phyloP scores from a whole-genome alignment of 371 early-diverging fungal species.

The Lichtheimia corymbifera region DNA sequence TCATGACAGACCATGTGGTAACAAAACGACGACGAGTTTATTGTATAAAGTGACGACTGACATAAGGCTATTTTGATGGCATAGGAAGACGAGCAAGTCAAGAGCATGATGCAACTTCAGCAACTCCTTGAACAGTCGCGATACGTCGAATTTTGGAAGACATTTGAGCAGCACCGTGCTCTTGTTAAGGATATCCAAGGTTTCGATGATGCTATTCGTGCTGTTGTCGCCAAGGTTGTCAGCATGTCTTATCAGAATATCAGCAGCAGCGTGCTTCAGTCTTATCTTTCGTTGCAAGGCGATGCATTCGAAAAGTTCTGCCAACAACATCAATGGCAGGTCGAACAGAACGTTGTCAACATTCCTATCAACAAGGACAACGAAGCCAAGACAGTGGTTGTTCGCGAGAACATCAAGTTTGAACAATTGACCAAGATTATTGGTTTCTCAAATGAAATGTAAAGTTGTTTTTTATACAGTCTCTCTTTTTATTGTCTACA shows the following conservation, averaged over 20 bases:
- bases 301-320: constrained; percentile 67
- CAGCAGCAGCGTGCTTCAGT: constrained; percentile 49
- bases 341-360: constrained; percentile 60
- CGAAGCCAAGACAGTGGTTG: constrained; percentile 79
- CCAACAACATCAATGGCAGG: constrained; percentile 68
- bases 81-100: constrained; percentile 57
- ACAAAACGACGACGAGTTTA: constrained; percentile 7
- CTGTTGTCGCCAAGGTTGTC: constrained; percentile 71
- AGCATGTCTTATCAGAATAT: constrained; percentile 84
- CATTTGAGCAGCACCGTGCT: constrained; percentile 53
- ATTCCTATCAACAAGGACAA: constrained; percentile 84
- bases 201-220: constrained; percentile 77
- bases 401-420: constrained; percentile 87
- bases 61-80: background rate
- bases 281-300: constrained; percentile 70
- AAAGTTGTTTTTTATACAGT: constrained; percentile 7
- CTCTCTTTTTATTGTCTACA: background rate
- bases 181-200: constrained; percentile 67
- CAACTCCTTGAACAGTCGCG: constrained; percentile 77
- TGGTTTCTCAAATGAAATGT: constrained; percentile 69
- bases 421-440: constrained; percentile 75
- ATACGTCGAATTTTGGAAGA: constrained; percentile 82
- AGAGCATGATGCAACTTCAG: constrained; percentile 72
- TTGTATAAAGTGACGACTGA: background rate
- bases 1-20: constrained; percentile 77